Evolutionary conservation across 164 flowering plant species (phyloP).

Genomic region (Berberis vulgaris): DNA sequence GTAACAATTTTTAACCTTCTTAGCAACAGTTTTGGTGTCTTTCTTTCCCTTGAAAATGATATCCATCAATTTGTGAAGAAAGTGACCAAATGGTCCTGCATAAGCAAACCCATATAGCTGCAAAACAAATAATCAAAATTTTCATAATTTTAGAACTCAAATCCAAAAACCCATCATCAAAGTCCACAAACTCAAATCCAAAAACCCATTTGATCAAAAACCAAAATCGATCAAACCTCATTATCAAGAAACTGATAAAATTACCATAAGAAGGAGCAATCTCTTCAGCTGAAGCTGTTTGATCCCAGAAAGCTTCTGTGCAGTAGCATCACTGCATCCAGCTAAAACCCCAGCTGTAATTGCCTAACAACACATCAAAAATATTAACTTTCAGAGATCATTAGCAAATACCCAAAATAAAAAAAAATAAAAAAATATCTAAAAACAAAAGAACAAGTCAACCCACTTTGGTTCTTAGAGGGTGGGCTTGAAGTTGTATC

Average conservation of each 20-base stretch:
- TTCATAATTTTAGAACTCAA: background rate
- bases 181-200: background rate
- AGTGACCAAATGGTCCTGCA: slow-evolving; percentile 79
- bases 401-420: too few species aligned
- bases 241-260: background rate
- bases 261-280: slow-evolving; percentile 61
- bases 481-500: slow-evolving; percentile 52
- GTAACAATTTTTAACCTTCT: slow-evolving; percentile 39
- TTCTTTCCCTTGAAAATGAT: slow-evolving; percentile 59
- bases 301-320: slow-evolving; percentile 78
- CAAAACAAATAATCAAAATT: background rate
- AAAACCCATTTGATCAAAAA: background rate
- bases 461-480: slow-evolving; percentile 68
- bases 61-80: slow-evolving; percentile 72
- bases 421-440: background rate
- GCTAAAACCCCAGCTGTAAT: slow-evolving; percentile 64
- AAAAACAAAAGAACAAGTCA: background rate
- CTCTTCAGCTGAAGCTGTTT: slow-evolving; percentile 67
- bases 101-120: slow-evolving; percentile 72
- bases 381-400: background rate
- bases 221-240: background rate
- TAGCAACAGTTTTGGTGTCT: slow-evolving; percentile 46
- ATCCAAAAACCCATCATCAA: slow-evolving; percentile 1
- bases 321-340: slow-evolving; percentile 57
- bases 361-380: slow-evolving; percentile 34